Conservation (phyloP, 768 basidiomycete genomes). For the Tylopilus vinaceipallidus region DNA sequence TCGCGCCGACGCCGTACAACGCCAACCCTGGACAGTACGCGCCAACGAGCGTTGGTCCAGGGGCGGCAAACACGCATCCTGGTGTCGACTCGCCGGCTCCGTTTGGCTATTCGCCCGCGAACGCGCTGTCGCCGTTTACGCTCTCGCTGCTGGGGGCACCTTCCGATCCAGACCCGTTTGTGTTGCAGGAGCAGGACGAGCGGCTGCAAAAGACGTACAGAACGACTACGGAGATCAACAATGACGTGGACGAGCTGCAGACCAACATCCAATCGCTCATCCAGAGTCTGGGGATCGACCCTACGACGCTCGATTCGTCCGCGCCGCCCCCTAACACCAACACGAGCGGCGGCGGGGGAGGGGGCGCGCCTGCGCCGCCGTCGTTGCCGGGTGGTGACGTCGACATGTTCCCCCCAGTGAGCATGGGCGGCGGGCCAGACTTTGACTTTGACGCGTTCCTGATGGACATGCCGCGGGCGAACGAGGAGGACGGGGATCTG, state of each 20-base stretch:
- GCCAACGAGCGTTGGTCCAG: background rate
- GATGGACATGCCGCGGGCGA: slow-evolving; percentile 36
- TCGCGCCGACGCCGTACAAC: slow-evolving; percentile 32
- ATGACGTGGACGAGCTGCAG: slow-evolving; percentile 70
- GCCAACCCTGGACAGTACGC: slow-evolving; percentile 7
- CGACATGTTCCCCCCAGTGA: slow-evolving; percentile 23
- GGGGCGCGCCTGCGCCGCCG: background rate
- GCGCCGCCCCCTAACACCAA: slow-evolving; percentile 4
- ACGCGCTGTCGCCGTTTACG: slow-evolving; percentile 23
- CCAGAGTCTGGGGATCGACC: slow-evolving; percentile 65
- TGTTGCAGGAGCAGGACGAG: slow-evolving; percentile 38
- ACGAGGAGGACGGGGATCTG: slow-evolving; percentile 27
- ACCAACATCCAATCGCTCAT: slow-evolving; percentile 70
- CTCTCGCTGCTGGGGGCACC: slow-evolving; percentile 24
- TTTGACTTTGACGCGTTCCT: slow-evolving; percentile 43
- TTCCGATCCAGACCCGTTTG: slow-evolving; percentile 32
- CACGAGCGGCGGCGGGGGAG: slow-evolving; percentile 11
- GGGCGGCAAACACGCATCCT: background rate
- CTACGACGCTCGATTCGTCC: slow-evolving; percentile 27
- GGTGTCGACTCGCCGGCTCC: slow-evolving; percentile 12
- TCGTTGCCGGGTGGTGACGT: slow-evolving; percentile 8
- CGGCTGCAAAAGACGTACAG: slow-evolving; percentile 57
- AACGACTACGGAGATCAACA: slow-evolving; percentile 61
- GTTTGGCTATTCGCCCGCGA: slow-evolving; percentile 22
- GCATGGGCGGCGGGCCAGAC: slow-evolving; percentile 11